Conservation (phyloP, 352 stramenopile species). For the Phytophthora hibernalis region DNA sequence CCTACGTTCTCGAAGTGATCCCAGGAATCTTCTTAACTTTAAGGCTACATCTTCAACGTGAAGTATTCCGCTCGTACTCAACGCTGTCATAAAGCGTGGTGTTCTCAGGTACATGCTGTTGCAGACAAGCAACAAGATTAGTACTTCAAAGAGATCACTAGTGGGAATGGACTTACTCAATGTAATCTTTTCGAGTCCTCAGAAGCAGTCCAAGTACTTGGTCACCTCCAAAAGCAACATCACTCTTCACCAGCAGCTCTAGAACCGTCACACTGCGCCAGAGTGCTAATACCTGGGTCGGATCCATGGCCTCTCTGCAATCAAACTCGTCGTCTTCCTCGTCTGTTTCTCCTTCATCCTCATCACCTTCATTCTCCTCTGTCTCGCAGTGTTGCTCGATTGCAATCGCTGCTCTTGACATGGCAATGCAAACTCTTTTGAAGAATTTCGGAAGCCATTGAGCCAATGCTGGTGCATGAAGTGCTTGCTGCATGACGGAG, state of each 20-base stretch:
- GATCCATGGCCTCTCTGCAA: conserved; percentile 18
- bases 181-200: conserved; percentile 45
- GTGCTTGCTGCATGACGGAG: conserved; percentile 32
- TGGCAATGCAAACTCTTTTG: conserved; percentile 50
- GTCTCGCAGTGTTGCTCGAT: conserved; percentile 19
- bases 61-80: conserved; percentile 26
- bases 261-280: conserved; percentile 57
- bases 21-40: conserved; percentile 46
- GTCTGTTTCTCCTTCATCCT: conserved; percentile 1
- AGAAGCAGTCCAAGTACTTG: conserved; percentile 39
- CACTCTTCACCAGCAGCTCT: conserved; percentile 40
- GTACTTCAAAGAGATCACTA: neutral
- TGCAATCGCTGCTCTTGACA: conserved; percentile 35
- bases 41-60: conserved; percentile 43
- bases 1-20: conserved; percentile 29
- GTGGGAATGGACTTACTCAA: conserved; percentile 46
- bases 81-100: conserved; percentile 30
- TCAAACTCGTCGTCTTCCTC: conserved; percentile 8
- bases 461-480: conserved; percentile 24
- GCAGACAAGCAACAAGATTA: conserved; percentile 11
- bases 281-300: conserved; percentile 40
- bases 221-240: conserved; percentile 6
- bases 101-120: conserved; percentile 61
- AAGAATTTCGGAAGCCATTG: conserved; percentile 52
- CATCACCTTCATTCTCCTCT: conserved; percentile 1